These are phyloP conservation scores for Aciculosporium take DNA, from an alignment of 2,329 filamentous ascomycete genomes.

Conservation along the genomic window DNA sequence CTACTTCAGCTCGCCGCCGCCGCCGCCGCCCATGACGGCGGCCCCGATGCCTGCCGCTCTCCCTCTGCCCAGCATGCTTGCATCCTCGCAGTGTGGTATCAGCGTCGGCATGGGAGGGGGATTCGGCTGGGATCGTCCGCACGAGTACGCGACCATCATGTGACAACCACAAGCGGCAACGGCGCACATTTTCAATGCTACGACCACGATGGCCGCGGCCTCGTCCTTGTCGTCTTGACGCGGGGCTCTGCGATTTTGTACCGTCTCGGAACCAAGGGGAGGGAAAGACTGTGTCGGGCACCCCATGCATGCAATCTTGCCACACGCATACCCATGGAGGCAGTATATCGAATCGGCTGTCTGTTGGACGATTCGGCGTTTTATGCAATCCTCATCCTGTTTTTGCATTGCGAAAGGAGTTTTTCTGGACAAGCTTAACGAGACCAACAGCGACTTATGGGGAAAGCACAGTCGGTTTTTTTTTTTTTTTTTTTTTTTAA, in stretches of 20 bases:
- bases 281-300: background rate
- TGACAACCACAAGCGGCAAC: constrained; percentile 49
- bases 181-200: constrained; percentile 33
- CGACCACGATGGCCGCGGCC: constrained; percentile 20
- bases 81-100: constrained; percentile 64
- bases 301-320: constrained; percentile 13
- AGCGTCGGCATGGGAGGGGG: constrained; percentile 49
- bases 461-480: constrained; percentile 9
- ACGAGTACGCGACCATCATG: constrained; percentile 76
- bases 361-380: too few relatives aligned
- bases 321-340: constrained; percentile 26
- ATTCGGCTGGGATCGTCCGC: constrained; percentile 78
- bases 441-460: constrained; percentile 24
- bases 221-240: constrained; percentile 16
- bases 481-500: constrained; percentile 19
- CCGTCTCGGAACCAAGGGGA: background rate
- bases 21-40: too few relatives aligned
- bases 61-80: constrained; percentile 74
- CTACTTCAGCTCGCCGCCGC: constrained; percentile 72
- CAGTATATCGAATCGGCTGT: constrained; percentile 22
- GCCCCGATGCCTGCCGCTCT: constrained; percentile 54
- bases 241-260: constrained; percentile 10
- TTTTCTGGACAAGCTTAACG: constrained; percentile 20
- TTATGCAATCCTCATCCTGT: constrained; percentile 7
- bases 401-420: constrained; percentile 30